These are phyloP conservation scores for Ulvella scutata DNA, from an alignment of 139 green algal genomes.

Conservation along the genomic window DNA sequence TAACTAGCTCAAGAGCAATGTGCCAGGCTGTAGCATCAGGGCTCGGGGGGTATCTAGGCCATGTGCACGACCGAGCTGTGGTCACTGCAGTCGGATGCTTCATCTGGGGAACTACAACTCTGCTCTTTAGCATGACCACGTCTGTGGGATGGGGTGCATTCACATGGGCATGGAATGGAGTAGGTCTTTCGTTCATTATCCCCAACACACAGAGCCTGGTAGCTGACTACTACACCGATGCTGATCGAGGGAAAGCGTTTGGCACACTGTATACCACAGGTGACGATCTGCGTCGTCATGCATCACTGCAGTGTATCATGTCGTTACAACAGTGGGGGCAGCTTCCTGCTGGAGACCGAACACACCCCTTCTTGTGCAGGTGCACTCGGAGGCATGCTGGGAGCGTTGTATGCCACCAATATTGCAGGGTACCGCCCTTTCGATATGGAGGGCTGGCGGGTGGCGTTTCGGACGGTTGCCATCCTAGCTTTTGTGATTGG, in stretches of 20 bases:
- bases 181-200: background rate
- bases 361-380: background rate
- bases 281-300: background rate
- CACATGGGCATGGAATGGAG: constrained; percentile 5
- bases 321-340: background rate
- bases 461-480: constrained; percentile 23
- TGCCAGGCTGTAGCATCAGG: background rate
- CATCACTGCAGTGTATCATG: background rate
- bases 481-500: constrained; percentile 7
- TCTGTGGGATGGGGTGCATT: constrained; percentile 4
- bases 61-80: background rate
- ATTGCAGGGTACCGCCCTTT: constrained; percentile 9
- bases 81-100: constrained; percentile 4
- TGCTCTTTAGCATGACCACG: background rate
- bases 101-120: background rate
- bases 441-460: constrained; percentile 20
- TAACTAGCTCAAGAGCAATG: background rate
- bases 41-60: background rate
- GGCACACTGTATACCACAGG: constrained; percentile 1
- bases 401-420: constrained; percentile 37
- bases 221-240: constrained; percentile 5
- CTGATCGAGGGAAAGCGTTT: background rate
- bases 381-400: constrained; percentile 33
- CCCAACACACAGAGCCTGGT: constrained; percentile 4
- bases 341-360: background rate